Evolutionary conservation across 2,329 filamentous ascomycete species (phyloP).

Genomic region (Trichoderma sp.): DNA sequence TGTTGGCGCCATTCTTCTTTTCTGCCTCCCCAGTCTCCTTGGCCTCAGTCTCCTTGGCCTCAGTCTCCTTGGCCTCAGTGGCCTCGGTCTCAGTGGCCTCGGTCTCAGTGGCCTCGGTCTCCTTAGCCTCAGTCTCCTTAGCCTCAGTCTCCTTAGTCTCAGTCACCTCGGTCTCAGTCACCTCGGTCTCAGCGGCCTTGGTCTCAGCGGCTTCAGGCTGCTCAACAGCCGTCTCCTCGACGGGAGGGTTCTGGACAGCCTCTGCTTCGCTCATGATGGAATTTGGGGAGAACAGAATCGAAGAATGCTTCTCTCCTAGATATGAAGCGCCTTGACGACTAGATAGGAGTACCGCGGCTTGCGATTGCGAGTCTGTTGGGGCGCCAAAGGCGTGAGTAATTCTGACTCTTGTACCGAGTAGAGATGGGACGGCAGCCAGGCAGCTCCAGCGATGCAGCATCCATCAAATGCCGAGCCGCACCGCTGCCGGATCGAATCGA

Average conservation of each 20-base stretch:
- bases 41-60: neutral
- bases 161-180: neutral
- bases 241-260: constrained; percentile 36
- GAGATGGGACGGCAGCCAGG: neutral
- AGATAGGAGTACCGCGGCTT: neutral
- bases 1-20: constrained; percentile 27
- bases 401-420: neutral
- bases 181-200: constrained; percentile 7
- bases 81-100: constrained; percentile 22
- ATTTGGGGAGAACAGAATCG: neutral
- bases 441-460: neutral
- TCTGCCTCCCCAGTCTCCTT: constrained; percentile 23
- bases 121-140: constrained; percentile 5
- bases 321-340: neutral
- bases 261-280: constrained; percentile 40
- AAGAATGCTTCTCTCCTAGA: neutral
- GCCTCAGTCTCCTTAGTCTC: constrained; percentile 12
- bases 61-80: constrained; percentile 22
- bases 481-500: neutral
- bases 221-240: constrained; percentile 26
- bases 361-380: neutral
- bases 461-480: neutral
- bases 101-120: constrained; percentile 3
- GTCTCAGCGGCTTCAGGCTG: constrained; percentile 20
- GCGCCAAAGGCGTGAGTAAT: constrained; percentile 7